Conservation (phyloP, 2,329 filamentous ascomycete species). For the Alternaria sp. region DNA sequence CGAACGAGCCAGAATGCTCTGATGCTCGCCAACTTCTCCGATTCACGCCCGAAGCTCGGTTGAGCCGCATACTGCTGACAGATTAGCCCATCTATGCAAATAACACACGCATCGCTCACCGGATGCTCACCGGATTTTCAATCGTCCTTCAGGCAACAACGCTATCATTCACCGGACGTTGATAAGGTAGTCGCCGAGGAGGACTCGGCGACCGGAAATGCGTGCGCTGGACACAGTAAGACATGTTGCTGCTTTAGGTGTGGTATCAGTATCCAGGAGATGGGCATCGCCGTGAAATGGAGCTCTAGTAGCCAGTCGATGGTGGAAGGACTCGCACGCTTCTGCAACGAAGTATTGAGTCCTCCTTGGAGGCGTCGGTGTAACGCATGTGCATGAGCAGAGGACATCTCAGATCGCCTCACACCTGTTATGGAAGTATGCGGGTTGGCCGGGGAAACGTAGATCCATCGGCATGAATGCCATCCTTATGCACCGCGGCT, state of each 20-base stretch:
- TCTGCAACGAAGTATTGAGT: neutral
- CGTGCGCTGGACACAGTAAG: neutral
- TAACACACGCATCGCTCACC: neutral
- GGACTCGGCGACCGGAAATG: neutral
- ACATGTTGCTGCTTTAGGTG: neutral
- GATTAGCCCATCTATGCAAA: neutral
- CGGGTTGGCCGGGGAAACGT: too few species aligned
- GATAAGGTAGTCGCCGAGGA: neutral
- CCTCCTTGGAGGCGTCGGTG: neutral
- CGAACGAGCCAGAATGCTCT: neutral
- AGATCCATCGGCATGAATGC: neutral
- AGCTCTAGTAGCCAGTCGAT: neutral
- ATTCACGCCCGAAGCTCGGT: neutral
- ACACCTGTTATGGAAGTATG: neutral
- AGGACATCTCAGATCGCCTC: neutral
- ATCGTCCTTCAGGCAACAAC: neutral
- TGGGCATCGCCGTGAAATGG: neutral
- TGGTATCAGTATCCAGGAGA: neutral
- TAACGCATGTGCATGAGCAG: neutral
- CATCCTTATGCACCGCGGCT: neutral
- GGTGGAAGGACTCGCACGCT: neutral
- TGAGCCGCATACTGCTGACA: neutral
- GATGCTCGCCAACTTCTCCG: accelerated
- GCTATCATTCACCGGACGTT: constrained; percentile 1
- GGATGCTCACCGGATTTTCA: neutral